Base-by-base conservation (phyloP, 2,329 filamentous ascomycete species). In the Cytospora schulzeri region DNA sequence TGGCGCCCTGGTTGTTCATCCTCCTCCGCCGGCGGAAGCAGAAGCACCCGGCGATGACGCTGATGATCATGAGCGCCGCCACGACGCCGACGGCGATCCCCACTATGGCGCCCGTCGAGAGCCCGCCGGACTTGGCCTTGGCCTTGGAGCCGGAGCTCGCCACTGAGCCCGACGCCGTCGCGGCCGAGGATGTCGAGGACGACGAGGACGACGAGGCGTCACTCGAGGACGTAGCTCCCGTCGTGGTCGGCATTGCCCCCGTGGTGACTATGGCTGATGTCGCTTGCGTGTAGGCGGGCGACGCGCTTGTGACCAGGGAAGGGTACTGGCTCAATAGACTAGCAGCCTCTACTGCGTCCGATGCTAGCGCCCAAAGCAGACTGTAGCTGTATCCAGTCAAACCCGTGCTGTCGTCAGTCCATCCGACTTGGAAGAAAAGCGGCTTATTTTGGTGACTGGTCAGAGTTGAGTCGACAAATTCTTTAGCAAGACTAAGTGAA, bases 71-170 rank as follows among this genome's bases (percentile, higher is more conserved):
- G 8, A 84, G 70, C 15, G 75, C 76, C 7, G 73, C 74, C 4
- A 79, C 66, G 12, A 72, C 74, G 8, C 76, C 81, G 2, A 83
- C 75, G 31, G 76, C 80, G 41, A 84, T 83, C 52, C 82, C 82
- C 22, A 77, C 78, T 41, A 79, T 80, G 60, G 80, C 80, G 28
- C 80, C 82, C 0, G 71, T 73, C 3, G 76, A 72, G 3, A 83
- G 73, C 2, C 75, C 71, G 29, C n/a, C 3, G n/a, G 48, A 50
- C 4, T 54, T 52, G 11, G 3, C 24, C 19, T 53, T 51, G 9
- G 3, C 24, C n/a, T 53, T 53, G 24, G 50, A 17, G 51, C n/a
- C 28, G 38, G 4, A 17, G 17, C 19, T 15, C 6, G 28, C 14
- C 3, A 31, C 14, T 17, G 62, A 58, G 3, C 15, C 54, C 9